phyloP scores from a whole-genome alignment of 192 early-diverging fungal genomes.

The Geranomyces variabilis region DNA sequence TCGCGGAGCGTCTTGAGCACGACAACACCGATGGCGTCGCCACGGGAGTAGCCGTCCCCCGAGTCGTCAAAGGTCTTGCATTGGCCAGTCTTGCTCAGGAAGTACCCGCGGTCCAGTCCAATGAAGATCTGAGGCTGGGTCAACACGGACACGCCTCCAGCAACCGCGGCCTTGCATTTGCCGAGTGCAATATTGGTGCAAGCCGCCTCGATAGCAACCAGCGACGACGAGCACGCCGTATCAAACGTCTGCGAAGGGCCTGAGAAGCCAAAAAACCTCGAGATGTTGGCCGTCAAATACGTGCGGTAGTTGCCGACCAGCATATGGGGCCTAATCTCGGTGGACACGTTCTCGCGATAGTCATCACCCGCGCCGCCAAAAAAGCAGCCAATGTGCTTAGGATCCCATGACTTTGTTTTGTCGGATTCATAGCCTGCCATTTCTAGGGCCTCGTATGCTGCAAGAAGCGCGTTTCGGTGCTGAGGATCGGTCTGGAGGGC shows the following conservation, averaged over 20 bases:
- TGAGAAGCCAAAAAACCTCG: background rate
- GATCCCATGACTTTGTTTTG: background rate
- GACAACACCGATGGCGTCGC: constrained; percentile 36
- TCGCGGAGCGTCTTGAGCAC: constrained; percentile 32
- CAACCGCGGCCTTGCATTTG: constrained; percentile 2
- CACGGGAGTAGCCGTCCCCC: constrained; percentile 44
- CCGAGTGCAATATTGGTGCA: background rate
- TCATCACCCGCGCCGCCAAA: background rate
- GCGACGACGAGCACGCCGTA: background rate
- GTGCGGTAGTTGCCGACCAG: background rate
- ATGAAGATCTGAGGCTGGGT: constrained; percentile 11
- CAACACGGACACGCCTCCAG: constrained; percentile 6
- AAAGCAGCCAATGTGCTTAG: background rate
- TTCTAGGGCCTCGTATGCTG: background rate
- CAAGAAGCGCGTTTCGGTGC: background rate
- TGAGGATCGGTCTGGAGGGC: constrained; percentile 2
- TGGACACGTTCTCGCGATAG: background rate
- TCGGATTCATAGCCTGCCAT: background rate
- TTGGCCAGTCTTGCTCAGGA: constrained; percentile 33
- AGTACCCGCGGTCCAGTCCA: constrained; percentile 8
- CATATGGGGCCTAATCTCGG: background rate
- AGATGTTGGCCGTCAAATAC: background rate
- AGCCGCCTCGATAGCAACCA: background rate
- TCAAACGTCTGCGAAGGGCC: background rate
- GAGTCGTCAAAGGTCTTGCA: constrained; percentile 34